A percentile compares a stretch with the other conserved stretches of the same genome.
Conservation (phyloP, 2,329 filamentous ascomycete species). For the Trichoderma atroviride region DNA sequence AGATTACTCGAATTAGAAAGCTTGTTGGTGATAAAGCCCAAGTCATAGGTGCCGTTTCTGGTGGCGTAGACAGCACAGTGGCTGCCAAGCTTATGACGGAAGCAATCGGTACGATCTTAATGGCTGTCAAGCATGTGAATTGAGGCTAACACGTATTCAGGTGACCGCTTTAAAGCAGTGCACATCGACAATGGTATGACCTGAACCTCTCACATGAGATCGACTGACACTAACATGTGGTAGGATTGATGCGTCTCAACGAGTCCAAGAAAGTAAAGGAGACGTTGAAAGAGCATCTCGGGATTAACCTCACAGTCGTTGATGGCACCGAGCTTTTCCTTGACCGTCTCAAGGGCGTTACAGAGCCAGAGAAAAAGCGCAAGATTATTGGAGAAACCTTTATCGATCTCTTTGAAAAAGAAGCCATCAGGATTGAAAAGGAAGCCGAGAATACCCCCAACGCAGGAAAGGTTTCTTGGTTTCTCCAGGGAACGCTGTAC, state of each 20-base stretch:
- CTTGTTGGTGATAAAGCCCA: constrained; percentile 81
- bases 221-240: not conserved
- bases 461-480: constrained; percentile 61
- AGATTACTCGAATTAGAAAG: constrained; percentile 77
- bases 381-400: constrained; percentile 81
- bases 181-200: constrained; percentile 75
- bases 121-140: too few species aligned
- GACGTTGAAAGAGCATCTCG: constrained; percentile 74
- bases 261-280: constrained; percentile 82
- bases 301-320: constrained; percentile 87
- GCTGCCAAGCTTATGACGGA: constrained; percentile 83
- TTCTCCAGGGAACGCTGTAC: constrained; percentile 72
- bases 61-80: constrained; percentile 89
- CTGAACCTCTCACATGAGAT: not conserved
- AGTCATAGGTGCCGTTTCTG: constrained; percentile 64
- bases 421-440: constrained; percentile 70
- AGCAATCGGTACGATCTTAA: constrained; percentile 59
- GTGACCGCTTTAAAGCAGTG: constrained; percentile 71
- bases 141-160: too few species aligned
- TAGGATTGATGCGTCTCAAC: constrained; percentile 68
- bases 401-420: constrained; percentile 73
- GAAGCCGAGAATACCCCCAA: constrained; percentile 66
- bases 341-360: constrained; percentile 73
- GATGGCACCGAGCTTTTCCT: constrained; percentile 80
- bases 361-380: constrained; percentile 81